Evolutionary conservation across 768 basidiomycete genomes (phyloP).

Genomic region (Pholiota molesta): DNA sequence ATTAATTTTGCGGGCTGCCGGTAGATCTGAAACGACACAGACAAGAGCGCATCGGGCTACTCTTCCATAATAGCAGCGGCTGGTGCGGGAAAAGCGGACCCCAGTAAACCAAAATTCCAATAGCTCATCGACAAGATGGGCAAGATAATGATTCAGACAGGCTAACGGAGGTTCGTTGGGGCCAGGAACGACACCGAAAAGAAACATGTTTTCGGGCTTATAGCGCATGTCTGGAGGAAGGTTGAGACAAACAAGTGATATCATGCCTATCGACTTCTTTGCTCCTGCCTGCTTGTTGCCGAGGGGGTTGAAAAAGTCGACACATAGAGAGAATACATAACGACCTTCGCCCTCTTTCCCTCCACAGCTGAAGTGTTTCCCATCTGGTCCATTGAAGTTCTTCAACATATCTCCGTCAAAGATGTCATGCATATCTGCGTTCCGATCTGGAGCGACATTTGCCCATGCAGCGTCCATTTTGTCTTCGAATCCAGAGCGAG

Average conservation of each 20-base stretch:
- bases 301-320: slow-evolving; percentile 42
- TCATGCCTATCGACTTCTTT: slow-evolving; percentile 19
- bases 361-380: slow-evolving; percentile 22
- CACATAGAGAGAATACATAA: slow-evolving; percentile 31
- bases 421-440: slow-evolving; percentile 24
- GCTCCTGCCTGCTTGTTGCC: slow-evolving; percentile 26
- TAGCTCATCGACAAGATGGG: too few species aligned
- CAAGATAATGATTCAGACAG: too few species aligned
- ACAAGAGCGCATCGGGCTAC: too few species aligned
- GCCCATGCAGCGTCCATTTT: slow-evolving; percentile 25
- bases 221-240: slow-evolving; percentile 35
- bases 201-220: slow-evolving; percentile 39
- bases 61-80: too few species aligned
- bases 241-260: slow-evolving; percentile 38
- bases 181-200: too few species aligned
- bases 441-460: background rate
- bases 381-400: slow-evolving; percentile 28
- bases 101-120: too few species aligned
- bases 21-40: too few species aligned
- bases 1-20: too few species aligned
- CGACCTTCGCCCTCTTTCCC: slow-evolving; percentile 18
- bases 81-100: too few species aligned
- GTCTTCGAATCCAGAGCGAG: slow-evolving; percentile 26
- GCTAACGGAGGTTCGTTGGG: too few species aligned
- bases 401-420: slow-evolving; percentile 28